Base-by-base conservation (phyloP, 192 early-diverging fungal species). In the Radiomyces spectabilis region DNA sequence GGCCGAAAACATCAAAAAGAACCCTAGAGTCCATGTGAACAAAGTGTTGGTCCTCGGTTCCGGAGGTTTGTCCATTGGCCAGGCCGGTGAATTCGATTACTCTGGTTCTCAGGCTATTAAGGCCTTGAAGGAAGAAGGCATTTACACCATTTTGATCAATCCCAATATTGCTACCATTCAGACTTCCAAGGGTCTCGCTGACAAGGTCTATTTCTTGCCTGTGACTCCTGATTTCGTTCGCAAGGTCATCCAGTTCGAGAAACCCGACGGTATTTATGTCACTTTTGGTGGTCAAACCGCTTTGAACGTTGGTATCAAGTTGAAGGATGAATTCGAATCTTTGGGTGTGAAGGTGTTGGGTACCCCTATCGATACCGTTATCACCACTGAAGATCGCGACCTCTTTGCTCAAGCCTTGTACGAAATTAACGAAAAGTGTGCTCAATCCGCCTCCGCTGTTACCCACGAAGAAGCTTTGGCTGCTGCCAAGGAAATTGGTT, bases 141-240 rank as follows among this genome's bases (percentile, higher is more conserved):
- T 98, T 55, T 92, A 94, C 68, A 98, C 96, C n/a, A 77, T 98
- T 48, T 71, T 98, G 37, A 95, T 98, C 71, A 98, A 98, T 61
- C 94, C 96, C 48, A 98, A 98, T 80, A 98, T 98, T 70, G 95
- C 95, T 18, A 98, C 96, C 21, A 97, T 98, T 69, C 96, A 98
- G 81, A 98, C 96, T 6, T 94, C 92, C 6, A 85, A 93, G 73
- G 94, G 89, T 29, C 80, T 98, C 10, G 96, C 96, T 2, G 96
- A 98, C 78, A 93, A 91, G 63, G 92, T 95, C 31, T 98, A 98
- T 73, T 98, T 98, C 64, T 66, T 98, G 51, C 96, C 96, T 25
- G 92, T 95, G 16, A 95, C 90, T 4, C 84, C 93, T 34, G 92
- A 95, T 48, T 95, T 85, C 69, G 88, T 98, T 37, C 83, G 89